Evolutionary conservation across 202 grass and related monocot species (phyloP).

Genomic region (Schoenoplectus tabernaemontani): DNA sequence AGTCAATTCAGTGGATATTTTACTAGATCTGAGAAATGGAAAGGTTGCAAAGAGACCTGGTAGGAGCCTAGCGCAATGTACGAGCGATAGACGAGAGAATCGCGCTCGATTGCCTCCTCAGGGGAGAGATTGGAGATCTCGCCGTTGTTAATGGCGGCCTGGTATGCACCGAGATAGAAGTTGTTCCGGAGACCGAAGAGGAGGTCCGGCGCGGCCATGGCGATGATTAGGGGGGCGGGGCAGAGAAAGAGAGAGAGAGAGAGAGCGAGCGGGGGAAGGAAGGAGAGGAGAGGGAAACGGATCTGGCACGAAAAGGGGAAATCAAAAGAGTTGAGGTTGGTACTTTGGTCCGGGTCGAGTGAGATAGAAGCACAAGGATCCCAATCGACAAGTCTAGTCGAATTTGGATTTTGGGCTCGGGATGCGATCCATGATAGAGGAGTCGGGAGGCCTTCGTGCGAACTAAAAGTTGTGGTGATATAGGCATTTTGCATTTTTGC

Average conservation of each 20-base stretch:
- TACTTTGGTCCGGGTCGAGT: no score
- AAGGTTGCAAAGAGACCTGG: constrained; percentile 31
- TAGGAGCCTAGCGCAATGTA: constrained; percentile 89
- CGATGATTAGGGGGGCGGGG: background rate
- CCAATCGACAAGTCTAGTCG: no score
- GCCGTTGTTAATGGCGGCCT: constrained; percentile 90
- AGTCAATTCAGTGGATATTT: background rate
- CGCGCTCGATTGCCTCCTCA: constrained; percentile 70
- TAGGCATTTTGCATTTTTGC: no score
- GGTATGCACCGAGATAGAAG: constrained; percentile 94
- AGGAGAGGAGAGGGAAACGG: background rate
- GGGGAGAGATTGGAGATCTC: constrained; percentile 57
- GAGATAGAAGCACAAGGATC: no score
- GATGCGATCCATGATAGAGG: no score
- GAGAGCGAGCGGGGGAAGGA: background rate
- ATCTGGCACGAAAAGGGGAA: background rate
- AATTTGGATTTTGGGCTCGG: no score
- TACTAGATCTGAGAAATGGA: constrained; percentile 12
- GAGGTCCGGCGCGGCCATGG: constrained; percentile 64
- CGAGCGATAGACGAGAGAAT: constrained; percentile 80
- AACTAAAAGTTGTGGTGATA: no score
- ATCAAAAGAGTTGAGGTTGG: no score
- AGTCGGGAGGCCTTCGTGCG: no score
- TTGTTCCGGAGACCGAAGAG: constrained; percentile 86
- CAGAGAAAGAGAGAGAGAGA: background rate